These are phyloP conservation scores for Chloranthus sessilifolius DNA, from an alignment of 164 flowering plant genomes.

Conservation along the genomic window DNA sequence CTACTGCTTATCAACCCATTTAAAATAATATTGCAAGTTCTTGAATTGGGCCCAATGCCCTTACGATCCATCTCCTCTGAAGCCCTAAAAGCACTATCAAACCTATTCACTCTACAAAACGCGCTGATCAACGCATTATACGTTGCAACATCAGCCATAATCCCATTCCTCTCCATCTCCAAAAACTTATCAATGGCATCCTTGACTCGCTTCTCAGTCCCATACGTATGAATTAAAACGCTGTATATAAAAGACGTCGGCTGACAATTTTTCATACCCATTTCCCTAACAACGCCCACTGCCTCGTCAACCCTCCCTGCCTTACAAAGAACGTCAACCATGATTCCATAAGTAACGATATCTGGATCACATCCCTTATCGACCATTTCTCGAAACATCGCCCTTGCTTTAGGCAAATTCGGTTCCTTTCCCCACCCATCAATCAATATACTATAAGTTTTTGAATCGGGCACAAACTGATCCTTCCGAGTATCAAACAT, in stretches of 20 bases:
- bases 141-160: constrained; percentile 60
- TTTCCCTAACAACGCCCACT: constrained; percentile 46
- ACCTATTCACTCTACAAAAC: constrained; percentile 66
- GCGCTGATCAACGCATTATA: constrained; percentile 88
- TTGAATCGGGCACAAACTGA: constrained; percentile 60
- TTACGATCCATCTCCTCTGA: constrained; percentile 65
- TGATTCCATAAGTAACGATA: constrained; percentile 82
- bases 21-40: constrained; percentile 73
- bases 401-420: constrained; percentile 78
- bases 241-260: constrained; percentile 81
- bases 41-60: constrained; percentile 63
- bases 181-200: constrained; percentile 76
- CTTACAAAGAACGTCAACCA: constrained; percentile 92
- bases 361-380: constrained; percentile 64
- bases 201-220: constrained; percentile 64
- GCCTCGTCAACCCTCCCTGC: constrained; percentile 77
- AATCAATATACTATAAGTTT: constrained; percentile 73
- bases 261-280: constrained; percentile 46
- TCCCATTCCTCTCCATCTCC: constrained; percentile 77
- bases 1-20: constrained; percentile 50
- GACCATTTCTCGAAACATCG: constrained; percentile 64
- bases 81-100: constrained; percentile 59
- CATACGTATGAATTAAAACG: constrained; percentile 78
- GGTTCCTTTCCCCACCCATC: constrained; percentile 91
- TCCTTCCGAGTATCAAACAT: constrained; percentile 67